phyloP scores from a whole-genome alignment of 768 basidiomycete species.

The Podaxis sp. region DNA sequence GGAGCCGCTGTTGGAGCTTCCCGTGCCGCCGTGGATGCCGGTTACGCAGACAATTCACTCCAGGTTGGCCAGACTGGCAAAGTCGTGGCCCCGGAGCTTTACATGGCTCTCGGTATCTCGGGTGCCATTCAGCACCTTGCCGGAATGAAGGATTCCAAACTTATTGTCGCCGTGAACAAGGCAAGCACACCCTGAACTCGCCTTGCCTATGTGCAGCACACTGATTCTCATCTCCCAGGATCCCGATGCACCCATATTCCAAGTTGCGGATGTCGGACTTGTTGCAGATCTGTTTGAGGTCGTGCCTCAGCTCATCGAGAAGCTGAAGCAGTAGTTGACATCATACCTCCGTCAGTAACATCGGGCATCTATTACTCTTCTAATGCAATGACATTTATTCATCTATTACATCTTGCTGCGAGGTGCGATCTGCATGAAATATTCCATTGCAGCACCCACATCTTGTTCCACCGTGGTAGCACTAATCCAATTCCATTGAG shows the following conservation, averaged over 20 bases:
- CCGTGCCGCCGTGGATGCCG: constrained; percentile 96
- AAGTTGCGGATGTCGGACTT: constrained; percentile 93
- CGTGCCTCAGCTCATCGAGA: constrained; percentile 88
- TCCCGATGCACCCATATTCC: constrained; percentile 97
- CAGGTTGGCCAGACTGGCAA: constrained; percentile 99
- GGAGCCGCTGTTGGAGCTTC: constrained; percentile 98
- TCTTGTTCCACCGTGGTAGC: constrained; percentile 34
- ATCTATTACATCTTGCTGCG: constrained; percentile 5
- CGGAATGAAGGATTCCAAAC: constrained; percentile 99
- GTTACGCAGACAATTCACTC: constrained; percentile 95
- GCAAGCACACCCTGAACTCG: constrained; percentile 35
- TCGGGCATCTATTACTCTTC: not conserved
- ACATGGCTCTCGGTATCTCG: constrained; percentile 95
- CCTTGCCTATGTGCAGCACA: constrained; percentile 1
- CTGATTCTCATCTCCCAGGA: constrained; percentile 52
- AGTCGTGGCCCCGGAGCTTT: constrained; percentile 95
- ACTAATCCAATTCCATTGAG: constrained; percentile 44
- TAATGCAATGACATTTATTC: constrained; percentile 6
- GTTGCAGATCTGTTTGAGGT: constrained; percentile 92
- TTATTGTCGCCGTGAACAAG: constrained; percentile 99
- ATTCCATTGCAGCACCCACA: constrained; percentile 18
- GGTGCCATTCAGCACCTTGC: constrained; percentile 99
- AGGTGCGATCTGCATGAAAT: constrained; percentile 7
- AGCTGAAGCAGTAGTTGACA: constrained; percentile 56
- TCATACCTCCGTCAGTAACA: constrained; percentile 6